Conservation (phyloP, 1,284 basidiomycete genomes). For the Fomitopsis pinicola region DNA sequence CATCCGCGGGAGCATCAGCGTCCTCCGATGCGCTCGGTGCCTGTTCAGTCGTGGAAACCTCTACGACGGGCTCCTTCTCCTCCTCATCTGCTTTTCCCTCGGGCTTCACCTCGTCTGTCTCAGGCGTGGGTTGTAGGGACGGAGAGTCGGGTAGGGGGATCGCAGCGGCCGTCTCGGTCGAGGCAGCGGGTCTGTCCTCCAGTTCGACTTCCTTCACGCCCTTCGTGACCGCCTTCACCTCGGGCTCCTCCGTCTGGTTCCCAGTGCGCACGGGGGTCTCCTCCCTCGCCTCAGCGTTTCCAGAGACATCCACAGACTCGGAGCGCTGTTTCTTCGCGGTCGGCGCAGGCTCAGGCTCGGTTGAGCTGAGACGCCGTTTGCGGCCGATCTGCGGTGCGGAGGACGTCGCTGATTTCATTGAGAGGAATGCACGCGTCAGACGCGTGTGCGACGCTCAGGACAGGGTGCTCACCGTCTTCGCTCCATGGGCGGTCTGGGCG, state of each 20-base stretch:
- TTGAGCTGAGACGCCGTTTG: conserved; percentile 58
- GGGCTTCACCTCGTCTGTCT: conserved; percentile 4
- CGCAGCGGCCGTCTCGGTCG: conserved; percentile 35
- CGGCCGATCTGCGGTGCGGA: conserved; percentile 63
- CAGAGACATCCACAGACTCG: conserved; percentile 27
- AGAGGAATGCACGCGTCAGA: conserved; percentile 17
- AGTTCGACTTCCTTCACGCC: conserved; percentile 68
- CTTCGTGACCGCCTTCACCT: conserved; percentile 63
- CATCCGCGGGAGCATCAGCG: background rate
- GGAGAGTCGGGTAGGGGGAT: conserved; percentile 51
- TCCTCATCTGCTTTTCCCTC: background rate
- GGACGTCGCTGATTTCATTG: conserved; percentile 51
- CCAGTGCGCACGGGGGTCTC: conserved; percentile 17
- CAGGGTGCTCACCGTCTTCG: conserved; percentile 58
- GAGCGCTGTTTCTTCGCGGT: conserved; percentile 43
- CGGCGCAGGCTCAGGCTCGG: conserved; percentile 43
- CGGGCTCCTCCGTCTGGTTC: conserved; percentile 36
- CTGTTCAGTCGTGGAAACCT: background rate
- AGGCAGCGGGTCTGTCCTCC: conserved; percentile 35
- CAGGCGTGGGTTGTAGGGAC: conserved; percentile 17
- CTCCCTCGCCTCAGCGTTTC: conserved; percentile 15
- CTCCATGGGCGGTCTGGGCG: conserved; percentile 69
- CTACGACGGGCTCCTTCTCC: background rate
- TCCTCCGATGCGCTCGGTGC: background rate
- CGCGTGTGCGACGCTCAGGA: conserved; percentile 14